phyloP scores from a whole-genome alignment of 768 basidiomycete species.

The Amanita polypyramis region DNA sequence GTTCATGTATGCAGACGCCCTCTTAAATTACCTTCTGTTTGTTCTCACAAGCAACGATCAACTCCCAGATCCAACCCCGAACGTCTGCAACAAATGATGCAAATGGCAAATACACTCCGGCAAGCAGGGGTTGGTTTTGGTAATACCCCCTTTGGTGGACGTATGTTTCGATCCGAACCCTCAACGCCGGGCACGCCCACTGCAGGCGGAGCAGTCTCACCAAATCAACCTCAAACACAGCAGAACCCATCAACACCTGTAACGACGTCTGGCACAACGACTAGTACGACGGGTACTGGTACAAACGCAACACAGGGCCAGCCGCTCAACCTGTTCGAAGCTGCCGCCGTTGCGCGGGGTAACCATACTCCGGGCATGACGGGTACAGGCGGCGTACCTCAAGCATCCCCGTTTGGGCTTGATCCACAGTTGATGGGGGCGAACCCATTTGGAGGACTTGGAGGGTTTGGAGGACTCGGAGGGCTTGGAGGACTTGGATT shows the following conservation, averaged over 20 bases:
- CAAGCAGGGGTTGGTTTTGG: slow-evolving; percentile 24
- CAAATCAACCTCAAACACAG: slow-evolving; percentile 15
- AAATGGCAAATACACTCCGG: slow-evolving; percentile 52
- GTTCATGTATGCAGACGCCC: slow-evolving; percentile 48
- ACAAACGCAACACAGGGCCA: slow-evolving; percentile 8
- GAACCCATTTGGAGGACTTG: slow-evolving; percentile 16
- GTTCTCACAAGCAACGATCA: not conserved
- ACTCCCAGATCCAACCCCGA: slow-evolving; percentile 61
- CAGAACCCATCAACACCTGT: slow-evolving; percentile 12
- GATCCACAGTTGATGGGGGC: slow-evolving; percentile 32
- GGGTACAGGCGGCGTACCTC: slow-evolving; percentile 14
- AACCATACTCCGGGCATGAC: slow-evolving; percentile 14
- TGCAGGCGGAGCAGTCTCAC: slow-evolving; percentile 16
- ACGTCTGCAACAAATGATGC: slow-evolving; percentile 61
- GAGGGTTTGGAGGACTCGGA: slow-evolving; percentile 16
- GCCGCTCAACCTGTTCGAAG: slow-evolving; percentile 16
- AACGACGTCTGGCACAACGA: not conserved
- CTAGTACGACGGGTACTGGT: not conserved
- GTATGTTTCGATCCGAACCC: slow-evolving; percentile 22
- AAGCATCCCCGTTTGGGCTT: slow-evolving; percentile 24
- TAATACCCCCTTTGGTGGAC: slow-evolving; percentile 14
- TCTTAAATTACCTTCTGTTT: not conserved
- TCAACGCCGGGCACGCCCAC: slow-evolving; percentile 53
- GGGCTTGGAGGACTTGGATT: slow-evolving; percentile 19
- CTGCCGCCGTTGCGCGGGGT: slow-evolving; percentile 15